Evolutionary conservation across 2,329 filamentous ascomycete genomes (phyloP), one percentile per base, ranked within the genome.

Genomic region (Pseudovirgaria hyperparasitica): DNA sequence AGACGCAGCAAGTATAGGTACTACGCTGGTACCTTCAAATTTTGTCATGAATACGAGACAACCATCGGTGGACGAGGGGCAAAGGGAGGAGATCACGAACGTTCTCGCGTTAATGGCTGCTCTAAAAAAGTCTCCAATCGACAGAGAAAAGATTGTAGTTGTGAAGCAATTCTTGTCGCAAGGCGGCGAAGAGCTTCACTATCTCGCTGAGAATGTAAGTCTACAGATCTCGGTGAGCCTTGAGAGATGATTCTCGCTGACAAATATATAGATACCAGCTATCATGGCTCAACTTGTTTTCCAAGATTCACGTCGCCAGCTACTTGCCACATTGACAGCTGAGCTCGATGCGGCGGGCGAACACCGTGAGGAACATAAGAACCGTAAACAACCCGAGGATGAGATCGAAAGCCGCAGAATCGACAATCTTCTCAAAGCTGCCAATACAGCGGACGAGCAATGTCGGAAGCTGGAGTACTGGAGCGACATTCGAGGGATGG

Each of bases 101-200:
- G 69, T 84, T 11, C 69, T 73, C 4, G 70, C 72, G 3, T 60
- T 98, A 15, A 66, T 92, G 58, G 58, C 55, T 13, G 67, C 71
- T 3, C 54, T 98, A 29, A 77, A 75, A 35, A 58, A 58, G 20
- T 72, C 79, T 5, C 69, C 75, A 6, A 82, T 98, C 39, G 90
- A 98, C 48, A 72, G 90, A 18, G 87, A 96, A 58, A 96, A 90
- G 59, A 73, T 92, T 32, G 77, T 87, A 34, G 76, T 78, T 0
- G 67, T 94, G 13, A 74, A 79, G 42, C 80, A 71, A 35, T 98
- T 93, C 46, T 62, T 94, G n/a, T 62, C 74, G 22, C 66, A 90
- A 28, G 81, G 72, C 12, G 72, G 71, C 5, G 73, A 80, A 14
- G 84, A 94, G 40, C 59, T 96, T 16, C 65, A 67, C 28, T 79